A percentile compares a stretch with the other conserved stretches of the same genome.
Conservation (phyloP, 2,329 filamentous ascomycete genomes). For the Colletotrichum tanaceti region DNA sequence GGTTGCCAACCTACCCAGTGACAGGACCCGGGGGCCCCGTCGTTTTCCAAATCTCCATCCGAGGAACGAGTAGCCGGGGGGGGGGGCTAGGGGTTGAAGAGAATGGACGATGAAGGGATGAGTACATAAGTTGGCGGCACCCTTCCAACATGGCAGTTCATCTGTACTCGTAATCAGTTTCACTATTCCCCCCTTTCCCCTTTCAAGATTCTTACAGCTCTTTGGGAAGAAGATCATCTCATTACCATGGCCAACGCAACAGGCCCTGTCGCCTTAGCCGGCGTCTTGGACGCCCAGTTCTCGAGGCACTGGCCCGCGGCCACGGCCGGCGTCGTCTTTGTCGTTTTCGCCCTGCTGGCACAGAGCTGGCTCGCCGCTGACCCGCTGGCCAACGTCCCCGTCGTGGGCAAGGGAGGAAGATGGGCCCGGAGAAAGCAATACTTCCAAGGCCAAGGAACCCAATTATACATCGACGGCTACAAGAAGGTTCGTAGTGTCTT, state of each 20-base stretch:
- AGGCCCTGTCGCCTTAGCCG: slow-evolving; percentile 4
- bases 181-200: too few species aligned
- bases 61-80: too few species aligned
- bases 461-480: slow-evolving; percentile 33
- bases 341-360: slow-evolving; percentile 20
- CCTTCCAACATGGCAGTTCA: neutral
- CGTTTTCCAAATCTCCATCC: too few species aligned
- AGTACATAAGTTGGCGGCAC: slow-evolving; percentile 1
- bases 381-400: slow-evolving; percentile 26
- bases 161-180: neutral
- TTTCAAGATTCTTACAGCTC: neutral
- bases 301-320: slow-evolving; percentile 20
- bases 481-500: slow-evolving; percentile 2
- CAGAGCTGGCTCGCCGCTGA: slow-evolving; percentile 32
- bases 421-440: slow-evolving; percentile 20
- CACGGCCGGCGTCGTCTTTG: slow-evolving; percentile 22
- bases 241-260: slow-evolving; percentile 27
- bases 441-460: slow-evolving; percentile 2
- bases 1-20: neutral
- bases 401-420: slow-evolving; percentile 13
- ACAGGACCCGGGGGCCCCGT: too few species aligned
- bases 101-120: neutral
- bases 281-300: slow-evolving; percentile 15
- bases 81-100: too few species aligned
- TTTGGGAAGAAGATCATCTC: neutral